A percentile compares a stretch with the other conserved stretches of the same genome.
These are phyloP conservation scores for Anacardium occidentale DNA, from an alignment of 345 rosid genomes.

Conservation along the genomic window DNA sequence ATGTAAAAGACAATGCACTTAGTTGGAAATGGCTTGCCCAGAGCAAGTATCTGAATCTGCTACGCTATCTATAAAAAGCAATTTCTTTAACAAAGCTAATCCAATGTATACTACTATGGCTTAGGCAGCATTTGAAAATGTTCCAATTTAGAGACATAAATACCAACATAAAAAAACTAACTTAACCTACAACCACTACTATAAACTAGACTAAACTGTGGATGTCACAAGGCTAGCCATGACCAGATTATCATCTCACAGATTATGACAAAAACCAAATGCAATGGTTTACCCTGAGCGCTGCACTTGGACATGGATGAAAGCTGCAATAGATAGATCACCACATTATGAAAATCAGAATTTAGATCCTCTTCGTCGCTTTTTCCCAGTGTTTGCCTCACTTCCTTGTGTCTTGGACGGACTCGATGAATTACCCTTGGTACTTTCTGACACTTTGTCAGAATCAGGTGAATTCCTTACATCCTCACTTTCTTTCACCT, in stretches of 20 bases:
- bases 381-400: conserved; percentile 53
- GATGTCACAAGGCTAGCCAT: conserved; percentile 15
- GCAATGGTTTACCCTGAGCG: conserved; percentile 23
- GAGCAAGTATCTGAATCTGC: conserved; percentile 20
- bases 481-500: conserved; percentile 44
- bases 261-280: conserved; percentile 14
- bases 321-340: conserved; percentile 11
- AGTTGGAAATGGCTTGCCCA: background rate
- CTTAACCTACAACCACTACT: conserved; percentile 33
- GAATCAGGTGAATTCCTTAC: conserved; percentile 50
- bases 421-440: conserved; percentile 41
- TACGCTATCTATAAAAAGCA: conserved; percentile 25
- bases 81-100: conserved; percentile 30
- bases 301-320: conserved; percentile 9
- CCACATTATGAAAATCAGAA: background rate
- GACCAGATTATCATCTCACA: conserved; percentile 7
- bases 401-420: conserved; percentile 51
- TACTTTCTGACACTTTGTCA: conserved; percentile 33
- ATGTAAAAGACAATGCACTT: background rate
- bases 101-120: conserved; percentile 28
- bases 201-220: conserved; percentile 30
- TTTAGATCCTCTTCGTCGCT: conserved; percentile 53
- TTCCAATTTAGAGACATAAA: conserved; percentile 24
- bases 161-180: conserved; percentile 1
- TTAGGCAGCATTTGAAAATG: conserved; percentile 17